Conservation (phyloP, 2,329 filamentous ascomycete genomes). For the Hypomyces rosellus region DNA sequence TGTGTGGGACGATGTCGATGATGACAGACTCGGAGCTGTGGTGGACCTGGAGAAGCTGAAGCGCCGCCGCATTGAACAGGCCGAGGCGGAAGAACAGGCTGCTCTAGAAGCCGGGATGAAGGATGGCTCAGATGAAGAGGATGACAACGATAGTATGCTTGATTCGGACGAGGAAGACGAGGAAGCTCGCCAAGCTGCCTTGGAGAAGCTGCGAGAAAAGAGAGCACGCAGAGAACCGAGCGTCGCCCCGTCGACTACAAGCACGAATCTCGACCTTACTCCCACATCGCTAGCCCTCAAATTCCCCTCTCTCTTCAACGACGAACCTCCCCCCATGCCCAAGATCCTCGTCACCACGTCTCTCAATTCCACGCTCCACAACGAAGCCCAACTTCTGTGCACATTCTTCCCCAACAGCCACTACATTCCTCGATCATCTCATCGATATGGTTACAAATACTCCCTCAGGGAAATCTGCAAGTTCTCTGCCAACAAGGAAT, state of each 20-base stretch:
- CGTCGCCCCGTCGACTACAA: slow-evolving; percentile 52
- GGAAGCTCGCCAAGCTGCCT: slow-evolving; percentile 36
- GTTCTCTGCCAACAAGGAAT: slow-evolving; percentile 76
- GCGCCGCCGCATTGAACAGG: slow-evolving; percentile 48
- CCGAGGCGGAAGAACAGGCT: slow-evolving; percentile 44
- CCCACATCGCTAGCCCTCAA: slow-evolving; percentile 53
- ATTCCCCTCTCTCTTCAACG: slow-evolving; percentile 57
- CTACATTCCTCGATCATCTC: slow-evolving; percentile 80
- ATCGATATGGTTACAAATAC: slow-evolving; percentile 84
- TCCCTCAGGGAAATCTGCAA: slow-evolving; percentile 83
- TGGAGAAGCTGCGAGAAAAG: slow-evolving; percentile 39
- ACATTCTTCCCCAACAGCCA: slow-evolving; percentile 78
- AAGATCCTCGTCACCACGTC: slow-evolving; percentile 91
- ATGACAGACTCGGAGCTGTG: slow-evolving; percentile 48
- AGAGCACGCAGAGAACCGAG: slow-evolving; percentile 44
- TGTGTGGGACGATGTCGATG: slow-evolving; percentile 75
- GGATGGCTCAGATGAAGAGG: slow-evolving; percentile 45
- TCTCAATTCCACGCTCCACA: slow-evolving; percentile 80
- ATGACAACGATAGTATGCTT: slow-evolving; percentile 74
- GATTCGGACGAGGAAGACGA: slow-evolving; percentile 55
- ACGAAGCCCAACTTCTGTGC: slow-evolving; percentile 71
- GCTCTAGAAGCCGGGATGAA: slow-evolving; percentile 37
- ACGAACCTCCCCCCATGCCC: slow-evolving; percentile 55
- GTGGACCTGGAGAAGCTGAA: slow-evolving; percentile 57
- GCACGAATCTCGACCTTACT: slow-evolving; percentile 58